Base-by-base conservation (phyloP, 2,329 filamentous ascomycete genomes). In the Pseudocercospora ulei region DNA sequence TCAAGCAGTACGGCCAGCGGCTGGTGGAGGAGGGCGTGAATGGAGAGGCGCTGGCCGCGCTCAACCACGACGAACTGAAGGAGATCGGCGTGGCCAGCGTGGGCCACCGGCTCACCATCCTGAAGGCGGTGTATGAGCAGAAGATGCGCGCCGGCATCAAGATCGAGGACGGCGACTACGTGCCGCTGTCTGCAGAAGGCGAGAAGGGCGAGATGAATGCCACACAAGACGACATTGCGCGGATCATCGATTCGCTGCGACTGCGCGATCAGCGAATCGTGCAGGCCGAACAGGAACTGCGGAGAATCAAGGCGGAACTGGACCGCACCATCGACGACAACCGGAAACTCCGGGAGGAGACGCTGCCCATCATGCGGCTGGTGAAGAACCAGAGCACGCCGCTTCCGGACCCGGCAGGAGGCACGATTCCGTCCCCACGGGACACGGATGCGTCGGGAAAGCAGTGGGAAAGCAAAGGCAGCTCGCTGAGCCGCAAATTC, bases 81-180 rank as follows among this genome's bases (percentile, higher is more conserved):
- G 85, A 92, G 58, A 88, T 96, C 78, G 87, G 87, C 31, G 82
- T 98, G 49, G 70, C 71, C 47, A 96, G 88, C 64, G 85, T 95
- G 31, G 90, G 90, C 25, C 90, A 98, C 65, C 80, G 90, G 44
- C 70, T 98, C 54, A 93, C 86, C 13, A 92, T 98, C 41, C 72
- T 98, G 42, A 96, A 95, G 66, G 87, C 79, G 55, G 86, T 96
- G 38, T 96, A 95, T 65, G 87, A 96, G 57, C 80, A 90, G 57
- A 98, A 98, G 67, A 80, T 88, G 61, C 85, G 85, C 49, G 87
- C 95, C 57, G 86, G 93, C 54, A 76, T 96, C 44, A 81, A 84
- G 9, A 75, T 95, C 53, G 88, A 96, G 58, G 79, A 80, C 46
- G 88, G 95, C 55, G 84, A 96, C 62, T 98, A 95, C 60, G 74